Base-by-base conservation (phyloP, 2,329 filamentous ascomycete species). In the Aspergillus hiratsukae region DNA sequence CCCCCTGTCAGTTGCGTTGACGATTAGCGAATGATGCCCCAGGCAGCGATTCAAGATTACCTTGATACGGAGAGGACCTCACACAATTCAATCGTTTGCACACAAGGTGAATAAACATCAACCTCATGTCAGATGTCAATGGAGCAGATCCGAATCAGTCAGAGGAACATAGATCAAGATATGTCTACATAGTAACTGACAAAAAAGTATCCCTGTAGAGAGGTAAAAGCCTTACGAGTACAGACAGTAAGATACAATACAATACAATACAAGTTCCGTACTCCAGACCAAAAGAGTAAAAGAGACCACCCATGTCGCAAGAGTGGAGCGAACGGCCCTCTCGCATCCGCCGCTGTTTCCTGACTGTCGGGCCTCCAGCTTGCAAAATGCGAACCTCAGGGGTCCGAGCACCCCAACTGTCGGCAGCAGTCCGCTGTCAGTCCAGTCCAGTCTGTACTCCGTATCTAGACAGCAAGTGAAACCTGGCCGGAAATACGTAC, bases 311-410 rank as follows among this genome's bases (percentile, higher is more conserved):
- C 51, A 46, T 31, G 48, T 19, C 35, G 45, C 11, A 14, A 57
- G 52, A 60, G 66, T 67, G 67, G 67, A 70, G 62, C 64, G 69
- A 72, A 72, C 69, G 69, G 67, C 60, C 37, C 57, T 63, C 64
- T 69, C 69, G 68, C 68, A 69, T 66, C 66, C 61, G 66, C 61
- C 61, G 61, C 63, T 67, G 68, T 55, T 69, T 72, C 69, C 69
- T 68, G 64, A 67, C 63, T 71, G 68, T 70, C 69, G 69, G 69
- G 69, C 66, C 66, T 64, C 53, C 55, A 57, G 61, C 31, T 17
- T 37, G 31, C 31, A 37, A 52, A 55, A 64, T 63, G 58, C 65
- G 61, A 65, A 66, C 63, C 59, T 53, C 50, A 58, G 50, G 49
- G 64, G 66, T 49, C 67, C 59, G 61, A 63, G 61, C 62, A 58